phyloP scores from a whole-genome alignment of 192 early-diverging fungal genomes.

The Geranomyces michiganensis region DNA sequence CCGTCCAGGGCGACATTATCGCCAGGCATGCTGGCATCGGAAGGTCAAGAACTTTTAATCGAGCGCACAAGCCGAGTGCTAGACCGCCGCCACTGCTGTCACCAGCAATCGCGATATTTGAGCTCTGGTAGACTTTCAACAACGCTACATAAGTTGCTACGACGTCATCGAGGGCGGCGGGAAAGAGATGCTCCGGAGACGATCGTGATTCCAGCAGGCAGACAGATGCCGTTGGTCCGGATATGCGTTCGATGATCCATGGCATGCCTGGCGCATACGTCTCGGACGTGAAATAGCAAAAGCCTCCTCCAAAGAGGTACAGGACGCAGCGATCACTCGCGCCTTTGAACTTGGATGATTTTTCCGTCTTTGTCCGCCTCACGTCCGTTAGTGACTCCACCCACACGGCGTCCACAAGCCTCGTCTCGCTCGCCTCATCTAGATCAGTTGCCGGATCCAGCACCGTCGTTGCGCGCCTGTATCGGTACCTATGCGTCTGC shows the following conservation, averaged over 20 bases:
- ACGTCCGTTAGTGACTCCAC: not conserved
- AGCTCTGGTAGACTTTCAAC: not conserved
- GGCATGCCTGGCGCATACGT: constrained; percentile 2
- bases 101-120: not conserved
- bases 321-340: not conserved
- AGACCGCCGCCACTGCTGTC: constrained; percentile 6
- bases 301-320: constrained; percentile 1
- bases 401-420: not conserved
- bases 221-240: not conserved
- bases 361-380: not conserved
- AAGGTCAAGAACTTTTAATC: not conserved
- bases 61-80: not conserved
- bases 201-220: not conserved
- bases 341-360: not conserved
- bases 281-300: constrained; percentile 3
- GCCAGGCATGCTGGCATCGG: not conserved
- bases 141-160: not conserved
- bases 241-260: not conserved
- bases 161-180: constrained; percentile 3
- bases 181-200: not conserved
- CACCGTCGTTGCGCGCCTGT: not conserved
- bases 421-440: not conserved
- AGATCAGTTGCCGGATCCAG: not conserved
- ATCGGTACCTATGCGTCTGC: not conserved
- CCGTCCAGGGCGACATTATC: constrained; percentile 1